Base-by-base conservation (phyloP, 148 eudicot species). In the Heliosperma pusillum region DNA sequence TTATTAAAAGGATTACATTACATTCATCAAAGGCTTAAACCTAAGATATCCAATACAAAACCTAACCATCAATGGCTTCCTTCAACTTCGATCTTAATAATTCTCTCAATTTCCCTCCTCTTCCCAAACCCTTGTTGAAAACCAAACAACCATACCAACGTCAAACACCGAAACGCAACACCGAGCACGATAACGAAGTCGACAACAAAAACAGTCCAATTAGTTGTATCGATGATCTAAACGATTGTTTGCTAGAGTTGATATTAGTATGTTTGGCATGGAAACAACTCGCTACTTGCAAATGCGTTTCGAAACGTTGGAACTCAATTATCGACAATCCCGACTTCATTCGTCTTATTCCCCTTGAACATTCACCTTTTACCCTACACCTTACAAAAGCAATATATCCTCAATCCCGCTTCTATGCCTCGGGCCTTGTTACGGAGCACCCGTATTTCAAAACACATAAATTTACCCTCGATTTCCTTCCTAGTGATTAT, bases 271-370 rank as follows among this genome's bases (percentile, higher is more conserved):
- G 26, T 7, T 9, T 59, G 5, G 2, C 27, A 21, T 59, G 66
- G n/a, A 25, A 19, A 63, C 19, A 63, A 10, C 40, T 63, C 2
- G 36, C 5, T 6, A 63, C 33, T 2, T 63, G 4, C 40, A 63
- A 25, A 16, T 63, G 36, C 66, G 66, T 63, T 7, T 62, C 66
- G 36, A 62, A 25, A 26, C 66, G 66, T 62, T 63, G 66, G 66
- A 63, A 63, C 36, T 12, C 66, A 13, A 63, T 27, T 63, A 1
- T 59, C 19, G 4, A 27, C 63, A 4, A 24, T 61, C 24, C 16
- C 44, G 68, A 64, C 68, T 64, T 64, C 44, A 1, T 13, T 29
- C 44, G 19, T 63, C 12, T 1, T 10, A 29, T 60, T n/a, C 5
- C 40, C 1, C 44, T 16, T 6, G 20, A 64, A 15, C 5, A 27